Evolutionary conservation across 345 rosid genomes (phyloP).

Genomic region (Anacardium occidentale): DNA sequence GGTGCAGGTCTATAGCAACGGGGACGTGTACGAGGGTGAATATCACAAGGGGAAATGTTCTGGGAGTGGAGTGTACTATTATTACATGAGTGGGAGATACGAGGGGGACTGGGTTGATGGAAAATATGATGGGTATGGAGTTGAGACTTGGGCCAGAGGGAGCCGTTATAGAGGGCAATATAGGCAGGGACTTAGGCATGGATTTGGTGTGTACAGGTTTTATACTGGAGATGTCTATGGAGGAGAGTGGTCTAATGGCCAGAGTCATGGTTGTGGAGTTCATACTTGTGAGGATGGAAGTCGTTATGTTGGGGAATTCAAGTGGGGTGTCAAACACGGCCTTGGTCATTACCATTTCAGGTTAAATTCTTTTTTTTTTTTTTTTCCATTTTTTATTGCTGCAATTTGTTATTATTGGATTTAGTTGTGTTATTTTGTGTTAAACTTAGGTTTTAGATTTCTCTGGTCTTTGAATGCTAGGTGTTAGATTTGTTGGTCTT

Average conservation of each 20-base stretch:
- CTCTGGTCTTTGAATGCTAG: too few species aligned
- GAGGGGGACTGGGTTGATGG: slow-evolving; percentile 97
- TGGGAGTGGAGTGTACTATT: slow-evolving; percentile 88
- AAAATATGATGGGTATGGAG: slow-evolving; percentile 87
- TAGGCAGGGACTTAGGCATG: slow-evolving; percentile 83
- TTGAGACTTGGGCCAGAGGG: slow-evolving; percentile 96
- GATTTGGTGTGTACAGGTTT: slow-evolving; percentile 81
- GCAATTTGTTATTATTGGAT: background rate
- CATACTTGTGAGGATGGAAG: slow-evolving; percentile 98
- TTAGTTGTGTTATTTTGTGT: background rate
- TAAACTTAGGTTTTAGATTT: too few species aligned
- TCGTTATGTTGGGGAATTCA: slow-evolving; percentile 87
- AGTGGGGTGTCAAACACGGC: slow-evolving; percentile 97
- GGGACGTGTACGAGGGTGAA: slow-evolving; percentile 91
- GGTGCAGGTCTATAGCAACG: slow-evolving; percentile 85
- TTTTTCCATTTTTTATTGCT: background rate
- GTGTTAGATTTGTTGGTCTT: too few species aligned
- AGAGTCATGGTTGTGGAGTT: slow-evolving; percentile 93
- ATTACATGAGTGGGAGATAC: slow-evolving; percentile 86
- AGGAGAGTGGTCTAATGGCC: slow-evolving; percentile 97
- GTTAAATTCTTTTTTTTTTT: slow-evolving; percentile 29
- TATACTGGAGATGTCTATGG: slow-evolving; percentile 93
- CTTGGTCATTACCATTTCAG: slow-evolving; percentile 95
- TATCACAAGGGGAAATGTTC: slow-evolving; percentile 85
- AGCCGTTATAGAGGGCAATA: slow-evolving; percentile 92